Evolutionary conservation across 2,329 filamentous ascomycete genomes (phyloP).

Genomic region (Sporothrix mexicana): DNA sequence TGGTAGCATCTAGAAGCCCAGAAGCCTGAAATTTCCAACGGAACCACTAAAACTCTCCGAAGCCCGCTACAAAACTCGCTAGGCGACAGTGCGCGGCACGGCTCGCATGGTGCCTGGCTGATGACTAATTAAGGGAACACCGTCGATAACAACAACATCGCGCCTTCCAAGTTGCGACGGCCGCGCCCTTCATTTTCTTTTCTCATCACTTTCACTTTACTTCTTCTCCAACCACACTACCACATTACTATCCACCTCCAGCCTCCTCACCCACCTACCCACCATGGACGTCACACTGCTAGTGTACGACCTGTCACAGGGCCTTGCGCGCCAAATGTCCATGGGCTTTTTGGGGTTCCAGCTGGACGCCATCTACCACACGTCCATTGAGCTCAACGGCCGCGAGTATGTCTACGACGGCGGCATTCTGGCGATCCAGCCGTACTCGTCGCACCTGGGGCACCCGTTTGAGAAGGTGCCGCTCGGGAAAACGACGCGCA

Average conservation of each 20-base stretch:
- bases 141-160: neutral
- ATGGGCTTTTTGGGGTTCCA: slow-evolving; percentile 59
- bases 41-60: no score
- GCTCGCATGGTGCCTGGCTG: neutral
- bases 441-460: slow-evolving; percentile 86
- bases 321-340: slow-evolving; percentile 62
- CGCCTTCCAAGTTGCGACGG: neutral
- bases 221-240: no score
- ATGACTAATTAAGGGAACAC: slow-evolving; percentile 13
- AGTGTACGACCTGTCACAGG: slow-evolving; percentile 77
- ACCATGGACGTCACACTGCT: slow-evolving; percentile 77
- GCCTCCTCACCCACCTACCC: neutral
- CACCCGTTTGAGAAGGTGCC: slow-evolving; percentile 75
- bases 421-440: slow-evolving; percentile 79
- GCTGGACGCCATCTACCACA: slow-evolving; percentile 95
- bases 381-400: slow-evolving; percentile 82
- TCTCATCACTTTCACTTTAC: neutral
- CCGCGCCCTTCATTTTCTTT: neutral
- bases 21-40: neutral
- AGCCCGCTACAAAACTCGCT: neutral
- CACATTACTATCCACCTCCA: neutral
- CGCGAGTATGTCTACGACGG: slow-evolving; percentile 91
- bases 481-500: slow-evolving; percentile 78
- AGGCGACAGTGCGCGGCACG: slow-evolving; percentile 22
- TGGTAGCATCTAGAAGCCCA: slow-evolving; percentile 21